phyloP scores from a whole-genome alignment of 108 stramenopile species.

The Bacterosira constricta region DNA sequence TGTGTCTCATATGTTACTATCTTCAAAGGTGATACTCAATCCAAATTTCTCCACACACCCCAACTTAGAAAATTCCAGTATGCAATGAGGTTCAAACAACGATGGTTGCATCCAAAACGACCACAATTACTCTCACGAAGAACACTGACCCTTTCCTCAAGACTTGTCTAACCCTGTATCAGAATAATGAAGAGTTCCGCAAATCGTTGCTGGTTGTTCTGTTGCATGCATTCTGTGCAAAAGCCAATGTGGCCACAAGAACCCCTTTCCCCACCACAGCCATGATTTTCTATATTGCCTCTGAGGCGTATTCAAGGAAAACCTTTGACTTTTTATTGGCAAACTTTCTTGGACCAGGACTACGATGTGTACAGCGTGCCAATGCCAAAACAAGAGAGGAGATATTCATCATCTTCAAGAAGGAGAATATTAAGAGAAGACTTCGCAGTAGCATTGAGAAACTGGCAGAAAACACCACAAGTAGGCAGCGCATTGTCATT shows the following conservation, averaged over 20 bases:
- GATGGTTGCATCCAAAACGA: too few relatives aligned
- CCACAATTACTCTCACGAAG: too few relatives aligned
- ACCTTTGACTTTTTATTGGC: slow-evolving; percentile 12
- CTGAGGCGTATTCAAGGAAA: background rate
- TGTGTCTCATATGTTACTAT: too few relatives aligned
- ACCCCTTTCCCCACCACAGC: background rate
- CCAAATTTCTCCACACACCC: too few relatives aligned
- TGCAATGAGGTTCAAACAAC: too few relatives aligned
- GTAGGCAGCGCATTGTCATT: too few relatives aligned
- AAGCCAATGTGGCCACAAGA: background rate
- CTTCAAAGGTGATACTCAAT: too few relatives aligned
- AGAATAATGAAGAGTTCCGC: background rate
- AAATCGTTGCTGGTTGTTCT: background rate
- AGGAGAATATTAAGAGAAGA: too few relatives aligned
- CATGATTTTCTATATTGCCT: slow-evolving; percentile 13
- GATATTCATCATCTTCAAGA: too few relatives aligned
- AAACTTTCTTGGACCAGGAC: slow-evolving; percentile 7
- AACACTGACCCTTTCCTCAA: background rate
- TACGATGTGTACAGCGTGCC: background rate
- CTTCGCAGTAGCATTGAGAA: too few relatives aligned
- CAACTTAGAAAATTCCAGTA: too few relatives aligned
- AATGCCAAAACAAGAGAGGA: slow-evolving; percentile 11
- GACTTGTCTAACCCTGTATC: background rate
- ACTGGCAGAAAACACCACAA: too few relatives aligned
- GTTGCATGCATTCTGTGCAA: background rate